Percentiles rank a stretch among this genome's conserved stretches.
phyloP scores from a whole-genome alignment of 1,139 yeast genomes.

The Keqinozyma sinolaborantium region DNA sequence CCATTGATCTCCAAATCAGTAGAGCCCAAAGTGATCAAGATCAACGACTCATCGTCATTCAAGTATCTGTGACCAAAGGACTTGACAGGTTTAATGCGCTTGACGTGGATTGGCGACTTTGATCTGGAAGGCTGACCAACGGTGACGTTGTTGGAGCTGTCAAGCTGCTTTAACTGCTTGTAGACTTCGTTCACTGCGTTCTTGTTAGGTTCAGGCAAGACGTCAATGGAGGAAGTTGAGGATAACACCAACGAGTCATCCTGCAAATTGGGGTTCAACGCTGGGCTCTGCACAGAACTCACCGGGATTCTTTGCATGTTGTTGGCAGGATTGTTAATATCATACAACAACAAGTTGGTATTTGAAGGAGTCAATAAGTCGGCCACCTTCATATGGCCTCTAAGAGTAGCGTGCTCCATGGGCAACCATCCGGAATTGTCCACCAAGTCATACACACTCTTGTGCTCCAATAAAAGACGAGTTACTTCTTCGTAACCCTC shows the following conservation, averaged over 20 bases:
- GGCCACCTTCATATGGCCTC: constrained; percentile 81
- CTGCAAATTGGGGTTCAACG: constrained; percentile 6
- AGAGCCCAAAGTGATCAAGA: constrained; percentile 81
- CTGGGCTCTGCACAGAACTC: constrained; percentile 13
- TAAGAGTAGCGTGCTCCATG: constrained; percentile 88
- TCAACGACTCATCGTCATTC: constrained; percentile 58
- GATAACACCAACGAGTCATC: constrained; percentile 12
- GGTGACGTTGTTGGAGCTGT: constrained; percentile 14
- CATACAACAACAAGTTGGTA: constrained; percentile 31
- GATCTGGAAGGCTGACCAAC: constrained; percentile 16
- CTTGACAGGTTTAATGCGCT: constrained; percentile 53
- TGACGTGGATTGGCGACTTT: constrained; percentile 24
- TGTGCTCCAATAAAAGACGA: constrained; percentile 47
- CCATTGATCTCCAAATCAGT: constrained; percentile 65
- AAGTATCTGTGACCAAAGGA: constrained; percentile 86
- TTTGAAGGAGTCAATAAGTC: constrained; percentile 51
- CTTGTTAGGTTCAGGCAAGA: constrained; percentile 35
- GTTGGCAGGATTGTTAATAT: constrained; percentile 36
- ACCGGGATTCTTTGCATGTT: constrained; percentile 31
- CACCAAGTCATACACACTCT: constrained; percentile 51
- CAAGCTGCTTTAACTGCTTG: constrained; percentile 34
- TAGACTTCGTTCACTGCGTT: constrained; percentile 36
- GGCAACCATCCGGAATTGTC: constrained; percentile 97
- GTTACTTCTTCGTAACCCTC: constrained; percentile 71
- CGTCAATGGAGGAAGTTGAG: constrained; percentile 33